Base-by-base conservation (phyloP, 331 rosid species). In the Rosa hybrid region DNA sequence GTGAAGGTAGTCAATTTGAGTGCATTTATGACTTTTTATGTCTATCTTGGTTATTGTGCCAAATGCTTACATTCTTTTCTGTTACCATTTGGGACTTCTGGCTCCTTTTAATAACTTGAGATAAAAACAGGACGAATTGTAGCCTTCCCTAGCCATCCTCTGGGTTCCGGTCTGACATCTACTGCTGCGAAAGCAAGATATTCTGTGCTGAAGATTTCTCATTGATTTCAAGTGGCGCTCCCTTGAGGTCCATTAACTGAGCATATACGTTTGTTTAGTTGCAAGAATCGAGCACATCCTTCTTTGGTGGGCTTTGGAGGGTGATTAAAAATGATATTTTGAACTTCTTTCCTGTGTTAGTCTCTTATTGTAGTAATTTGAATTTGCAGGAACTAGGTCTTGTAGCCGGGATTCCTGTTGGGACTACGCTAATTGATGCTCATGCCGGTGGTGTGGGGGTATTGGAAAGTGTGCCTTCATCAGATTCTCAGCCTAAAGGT, bases 391-490 rank as follows among this genome's bases (percentile, higher is more conserved):
- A 95, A 86, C 80, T 95, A 76, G 97, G 92, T 76, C 90, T 95
- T 79, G 80, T 90, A 77, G 83, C 93, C 51, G 99, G 99, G 62
- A 93, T 91, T 80, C 98, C 98, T 76, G 99, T 95, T 80, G 99
- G 96, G 81, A 90, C 97, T 68, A 91, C 99, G 44, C 81, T 95
- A 62, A 95, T 95, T 79, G 99, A 95, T 86, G 99, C 98, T 88
- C 98, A 95, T 87, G 98, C 98, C 16, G 98, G 98, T 85, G 99
- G 98, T 17, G 97, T 93, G 83, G 99, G 98, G 80, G 96, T 91
- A 72, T 89, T 93, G 87, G 99, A 91, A 93, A 89, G 99, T 76
- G 88, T 86, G 68, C 91, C 89, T 51, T 76, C 57, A 16, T 83
- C 83, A 73, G 89, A 86, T 79, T 81, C 87, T 81, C 88, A 77